phyloP scores from a whole-genome alignment of 768 basidiomycete species.

The Termitomyces sp. region DNA sequence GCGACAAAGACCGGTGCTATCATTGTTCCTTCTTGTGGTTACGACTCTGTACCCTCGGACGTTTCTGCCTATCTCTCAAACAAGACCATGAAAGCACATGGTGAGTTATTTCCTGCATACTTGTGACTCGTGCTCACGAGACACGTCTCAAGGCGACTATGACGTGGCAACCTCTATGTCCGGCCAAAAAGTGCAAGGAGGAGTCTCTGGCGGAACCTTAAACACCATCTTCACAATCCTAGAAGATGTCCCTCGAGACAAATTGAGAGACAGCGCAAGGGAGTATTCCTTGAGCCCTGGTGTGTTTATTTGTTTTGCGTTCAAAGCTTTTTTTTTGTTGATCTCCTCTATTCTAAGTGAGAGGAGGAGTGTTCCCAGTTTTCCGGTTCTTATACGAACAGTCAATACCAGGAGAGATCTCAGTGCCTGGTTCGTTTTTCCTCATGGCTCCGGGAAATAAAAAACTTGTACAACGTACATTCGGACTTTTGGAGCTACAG shows the following conservation, averaged over 20 bases:
- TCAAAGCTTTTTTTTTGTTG: neutral
- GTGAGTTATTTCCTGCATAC: slow-evolving; percentile 1
- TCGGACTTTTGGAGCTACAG: slow-evolving; percentile 41
- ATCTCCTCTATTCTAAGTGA: neutral
- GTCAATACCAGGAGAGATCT: slow-evolving; percentile 33
- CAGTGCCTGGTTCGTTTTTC: slow-evolving; percentile 35
- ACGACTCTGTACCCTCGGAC: slow-evolving; percentile 81
- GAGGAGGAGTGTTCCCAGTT: slow-evolving; percentile 17
- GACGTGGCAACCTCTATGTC: slow-evolving; percentile 58
- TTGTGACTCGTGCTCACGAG: neutral
- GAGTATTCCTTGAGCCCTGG: slow-evolving; percentile 7
- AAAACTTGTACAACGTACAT: slow-evolving; percentile 46
- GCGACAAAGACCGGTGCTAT: slow-evolving; percentile 71
- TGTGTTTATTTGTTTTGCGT: neutral
- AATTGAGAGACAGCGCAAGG: slow-evolving; percentile 26
- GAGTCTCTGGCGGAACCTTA: slow-evolving; percentile 66
- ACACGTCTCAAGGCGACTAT: slow-evolving; percentile 18
- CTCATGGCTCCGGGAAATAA: slow-evolving; percentile 42
- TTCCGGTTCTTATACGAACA: slow-evolving; percentile 37
- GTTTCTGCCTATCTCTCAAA: slow-evolving; percentile 65
- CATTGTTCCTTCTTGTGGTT: slow-evolving; percentile 77
- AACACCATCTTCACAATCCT: slow-evolving; percentile 35
- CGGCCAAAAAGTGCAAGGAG: slow-evolving; percentile 45
- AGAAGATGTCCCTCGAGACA: slow-evolving; percentile 38
- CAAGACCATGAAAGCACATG: slow-evolving; percentile 56